Conservation (phyloP, 805 yeast species). For the Ogataea sp. region DNA sequence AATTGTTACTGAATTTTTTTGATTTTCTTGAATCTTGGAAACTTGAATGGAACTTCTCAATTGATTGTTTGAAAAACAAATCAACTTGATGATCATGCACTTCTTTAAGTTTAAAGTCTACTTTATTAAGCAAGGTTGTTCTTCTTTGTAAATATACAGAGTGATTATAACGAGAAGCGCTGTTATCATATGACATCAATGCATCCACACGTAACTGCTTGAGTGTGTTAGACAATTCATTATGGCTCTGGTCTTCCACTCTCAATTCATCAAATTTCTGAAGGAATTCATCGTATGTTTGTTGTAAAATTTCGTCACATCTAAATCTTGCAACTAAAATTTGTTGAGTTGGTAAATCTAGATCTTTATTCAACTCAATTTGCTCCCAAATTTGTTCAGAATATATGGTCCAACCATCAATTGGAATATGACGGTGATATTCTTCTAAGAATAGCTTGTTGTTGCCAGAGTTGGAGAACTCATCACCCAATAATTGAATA, state of each 20-base stretch:
- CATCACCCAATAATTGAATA: constrained; percentile 55
- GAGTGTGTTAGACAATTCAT: constrained; percentile 38
- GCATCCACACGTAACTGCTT: constrained; percentile 35
- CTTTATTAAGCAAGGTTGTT: constrained; percentile 33
- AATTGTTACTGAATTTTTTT: constrained; percentile 9
- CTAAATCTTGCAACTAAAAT: constrained; percentile 89
- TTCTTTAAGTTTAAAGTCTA: constrained; percentile 38
- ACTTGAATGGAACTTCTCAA: constrained; percentile 20
- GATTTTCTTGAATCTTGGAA: constrained; percentile 18
- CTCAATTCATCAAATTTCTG: constrained; percentile 22
- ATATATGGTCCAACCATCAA: constrained; percentile 94
- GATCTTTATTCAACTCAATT: constrained; percentile 85
- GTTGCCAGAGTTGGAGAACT: constrained; percentile 31
- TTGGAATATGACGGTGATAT: constrained; percentile 80
- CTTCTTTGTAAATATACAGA: constrained; percentile 63
- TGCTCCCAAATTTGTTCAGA: constrained; percentile 91
- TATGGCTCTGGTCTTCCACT: constrained; percentile 6
- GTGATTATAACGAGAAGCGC: constrained; percentile 69
- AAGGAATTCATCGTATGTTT: constrained; percentile 36
- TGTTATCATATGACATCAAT: constrained; percentile 49
- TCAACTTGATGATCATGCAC: constrained; percentile 35
- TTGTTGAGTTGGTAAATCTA: constrained; percentile 96
- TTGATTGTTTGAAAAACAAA: constrained; percentile 25
- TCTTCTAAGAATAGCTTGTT: constrained; percentile 48
- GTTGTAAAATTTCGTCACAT: constrained; percentile 78